These are phyloP conservation scores for Pseudocercospora vitis DNA, from an alignment of 2,329 filamentous ascomycete genomes.

Conservation along the genomic window DNA sequence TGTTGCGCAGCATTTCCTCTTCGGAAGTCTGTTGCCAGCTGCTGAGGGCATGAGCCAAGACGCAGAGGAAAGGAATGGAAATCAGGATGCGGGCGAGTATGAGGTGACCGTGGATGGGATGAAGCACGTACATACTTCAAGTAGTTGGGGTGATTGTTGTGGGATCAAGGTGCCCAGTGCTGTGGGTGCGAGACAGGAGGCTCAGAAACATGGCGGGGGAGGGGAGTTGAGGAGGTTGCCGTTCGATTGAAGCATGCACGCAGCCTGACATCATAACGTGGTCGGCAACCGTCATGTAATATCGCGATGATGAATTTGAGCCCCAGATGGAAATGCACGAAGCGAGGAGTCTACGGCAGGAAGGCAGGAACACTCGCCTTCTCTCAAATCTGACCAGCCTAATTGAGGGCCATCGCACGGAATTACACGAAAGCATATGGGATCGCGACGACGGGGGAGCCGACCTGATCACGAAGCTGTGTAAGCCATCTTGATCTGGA, in stretches of 20 bases:
- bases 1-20: conserved; percentile 98
- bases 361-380: too few species aligned
- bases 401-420: too few species aligned
- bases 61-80: conserved; percentile 52
- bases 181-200: conserved; percentile 84
- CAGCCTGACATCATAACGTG: too few species aligned
- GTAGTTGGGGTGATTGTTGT: conserved; percentile 90
- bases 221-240: conserved; percentile 71
- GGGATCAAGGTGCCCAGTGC: conserved; percentile 97
- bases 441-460: too few species aligned
- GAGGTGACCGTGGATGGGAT: conserved; percentile 65
- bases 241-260: conserved; percentile 62
- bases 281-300: too few species aligned
- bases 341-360: too few species aligned
- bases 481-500: too few species aligned
- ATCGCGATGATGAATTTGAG: too few species aligned
- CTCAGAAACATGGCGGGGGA: conserved; percentile 69
- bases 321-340: too few species aligned
- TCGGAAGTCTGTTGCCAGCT: conserved; percentile 80
- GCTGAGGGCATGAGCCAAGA: conserved; percentile 76
- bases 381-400: too few species aligned
- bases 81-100: conserved; percentile 55
- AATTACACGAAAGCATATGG: too few species aligned
- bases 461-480: too few species aligned
- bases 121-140: conserved; percentile 57